A percentile compares a stretch with the other conserved stretches of the same genome.
Evolutionary conservation across 352 stramenopile species (phyloP).

Genomic region (Peronospora destructor): DNA sequence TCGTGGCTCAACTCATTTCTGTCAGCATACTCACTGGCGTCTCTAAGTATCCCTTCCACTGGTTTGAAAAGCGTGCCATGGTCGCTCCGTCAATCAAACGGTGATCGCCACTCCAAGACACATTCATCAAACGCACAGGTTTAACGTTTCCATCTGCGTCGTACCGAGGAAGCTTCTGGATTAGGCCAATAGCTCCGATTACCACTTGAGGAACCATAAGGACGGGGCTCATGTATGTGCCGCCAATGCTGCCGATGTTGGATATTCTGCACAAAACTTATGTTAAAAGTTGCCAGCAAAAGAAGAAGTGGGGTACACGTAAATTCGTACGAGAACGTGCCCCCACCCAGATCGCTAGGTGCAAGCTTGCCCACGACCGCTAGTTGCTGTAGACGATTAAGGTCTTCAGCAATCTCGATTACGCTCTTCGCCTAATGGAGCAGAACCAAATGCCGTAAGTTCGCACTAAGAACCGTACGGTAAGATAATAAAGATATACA

Average conservation of each 20-base stretch:
- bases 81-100: constrained; percentile 96
- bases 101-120: constrained; percentile 97
- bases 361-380: constrained; percentile 71
- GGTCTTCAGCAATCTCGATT: constrained; percentile 72
- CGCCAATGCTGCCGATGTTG: constrained; percentile 94
- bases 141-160: constrained; percentile 75
- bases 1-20: constrained; percentile 69
- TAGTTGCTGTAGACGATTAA: constrained; percentile 86
- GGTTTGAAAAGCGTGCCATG: constrained; percentile 96
- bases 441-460: constrained; percentile 4
- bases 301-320: background rate
- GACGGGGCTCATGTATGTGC: constrained; percentile 95
- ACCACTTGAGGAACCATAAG: constrained; percentile 94
- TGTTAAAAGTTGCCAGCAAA: background rate
- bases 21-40: constrained; percentile 89
- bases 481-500: background rate
- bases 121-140: constrained; percentile 89
- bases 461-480: background rate
- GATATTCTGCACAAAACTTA: constrained; percentile 48
- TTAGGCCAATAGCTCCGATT: constrained; percentile 95
- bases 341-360: constrained; percentile 83
- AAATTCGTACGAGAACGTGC: constrained; percentile 85
- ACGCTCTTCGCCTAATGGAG: constrained; percentile 60
- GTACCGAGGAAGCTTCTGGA: constrained; percentile 94
- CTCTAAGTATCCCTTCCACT: constrained; percentile 95